phyloP scores from a whole-genome alignment of 2,329 filamentous ascomycete species.

The Ophiocordyceps camponoti-floridani region DNA sequence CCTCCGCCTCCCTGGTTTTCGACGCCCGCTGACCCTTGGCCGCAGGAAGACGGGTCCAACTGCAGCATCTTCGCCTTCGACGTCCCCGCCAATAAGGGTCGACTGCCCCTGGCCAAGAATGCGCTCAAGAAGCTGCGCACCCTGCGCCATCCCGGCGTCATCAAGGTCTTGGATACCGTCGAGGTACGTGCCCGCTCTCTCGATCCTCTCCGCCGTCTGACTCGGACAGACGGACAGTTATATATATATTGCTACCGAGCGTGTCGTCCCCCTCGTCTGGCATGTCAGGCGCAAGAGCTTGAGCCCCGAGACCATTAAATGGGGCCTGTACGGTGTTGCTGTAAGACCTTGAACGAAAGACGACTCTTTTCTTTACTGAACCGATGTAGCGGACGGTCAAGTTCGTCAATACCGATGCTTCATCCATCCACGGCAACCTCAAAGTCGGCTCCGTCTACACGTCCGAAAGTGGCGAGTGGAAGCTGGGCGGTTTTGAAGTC shows the following conservation, averaged over 20 bases:
- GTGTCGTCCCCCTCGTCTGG: conserved; percentile 75
- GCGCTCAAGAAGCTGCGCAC: conserved; percentile 87
- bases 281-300: conserved; percentile 76
- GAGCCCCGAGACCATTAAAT: conserved; percentile 86
- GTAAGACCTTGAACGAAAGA: conserved; percentile 23
- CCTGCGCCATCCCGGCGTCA: conserved; percentile 80
- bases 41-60: conserved; percentile 75
- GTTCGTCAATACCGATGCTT: conserved; percentile 88
- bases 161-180: conserved; percentile 85
- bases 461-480: conserved; percentile 96
- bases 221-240: conserved; percentile 65
- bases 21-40: background rate
- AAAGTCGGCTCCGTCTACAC: conserved; percentile 79
- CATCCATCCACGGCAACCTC: conserved; percentile 78
- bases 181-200: conserved; percentile 40
- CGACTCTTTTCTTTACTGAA: conserved; percentile 5
- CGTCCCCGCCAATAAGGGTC: conserved; percentile 59
- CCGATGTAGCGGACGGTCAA: conserved; percentile 60
- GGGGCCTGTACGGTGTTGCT: conserved; percentile 78
- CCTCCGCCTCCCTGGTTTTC: background rate
- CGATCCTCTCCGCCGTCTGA: conserved; percentile 1
- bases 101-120: conserved; percentile 77
- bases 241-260: conserved; percentile 92
- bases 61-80: conserved; percentile 98
- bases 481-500: conserved; percentile 82